phyloP scores from a whole-genome alignment of 1,139 yeast genomes.

The Yamadazyma dendronema region DNA sequence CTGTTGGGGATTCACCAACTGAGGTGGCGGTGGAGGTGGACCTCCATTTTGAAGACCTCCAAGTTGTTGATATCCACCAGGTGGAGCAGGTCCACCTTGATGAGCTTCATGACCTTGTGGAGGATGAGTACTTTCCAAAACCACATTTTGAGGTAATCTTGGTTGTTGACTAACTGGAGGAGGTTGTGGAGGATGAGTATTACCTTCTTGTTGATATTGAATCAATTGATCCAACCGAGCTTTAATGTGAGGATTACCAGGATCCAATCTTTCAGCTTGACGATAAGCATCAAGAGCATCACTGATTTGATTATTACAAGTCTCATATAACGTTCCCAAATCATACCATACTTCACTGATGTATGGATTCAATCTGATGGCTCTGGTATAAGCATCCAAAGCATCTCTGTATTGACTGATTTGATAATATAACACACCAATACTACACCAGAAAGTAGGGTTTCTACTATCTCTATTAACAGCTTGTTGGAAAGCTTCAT shows the following conservation, averaged over 20 bases:
- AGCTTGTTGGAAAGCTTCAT: conserved; percentile 98
- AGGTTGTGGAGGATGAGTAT: conserved; percentile 63
- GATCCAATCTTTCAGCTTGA: conserved; percentile 94
- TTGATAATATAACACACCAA: conserved; percentile 94
- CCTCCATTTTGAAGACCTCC: conserved; percentile 7
- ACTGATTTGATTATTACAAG: conserved; percentile 90
- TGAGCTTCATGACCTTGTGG: conserved; percentile 13
- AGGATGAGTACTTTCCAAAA: conserved; percentile 48
- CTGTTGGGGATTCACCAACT: conserved; percentile 12
- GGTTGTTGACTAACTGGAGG: conserved; percentile 65
- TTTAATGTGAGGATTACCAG: conserved; percentile 90
- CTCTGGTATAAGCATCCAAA: conserved; percentile 94
- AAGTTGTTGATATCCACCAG: conserved; percentile 10
- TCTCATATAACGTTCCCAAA: conserved; percentile 92
- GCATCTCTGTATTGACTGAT: conserved; percentile 96
- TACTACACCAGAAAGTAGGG: conserved; percentile 98
- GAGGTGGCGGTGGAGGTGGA: conserved; percentile 12
- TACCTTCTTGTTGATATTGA: conserved; percentile 73
- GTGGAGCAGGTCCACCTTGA: conserved; percentile 7
- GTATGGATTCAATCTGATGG: conserved; percentile 91
- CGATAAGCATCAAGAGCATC: conserved; percentile 97
- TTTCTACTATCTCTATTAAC: conserved; percentile 94
- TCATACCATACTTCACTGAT: conserved; percentile 98
- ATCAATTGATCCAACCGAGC: conserved; percentile 85
- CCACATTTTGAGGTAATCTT: conserved; percentile 56